phyloP scores from a whole-genome alignment of 352 stramenopile genomes.

The Globisporangium emineosum region DNA sequence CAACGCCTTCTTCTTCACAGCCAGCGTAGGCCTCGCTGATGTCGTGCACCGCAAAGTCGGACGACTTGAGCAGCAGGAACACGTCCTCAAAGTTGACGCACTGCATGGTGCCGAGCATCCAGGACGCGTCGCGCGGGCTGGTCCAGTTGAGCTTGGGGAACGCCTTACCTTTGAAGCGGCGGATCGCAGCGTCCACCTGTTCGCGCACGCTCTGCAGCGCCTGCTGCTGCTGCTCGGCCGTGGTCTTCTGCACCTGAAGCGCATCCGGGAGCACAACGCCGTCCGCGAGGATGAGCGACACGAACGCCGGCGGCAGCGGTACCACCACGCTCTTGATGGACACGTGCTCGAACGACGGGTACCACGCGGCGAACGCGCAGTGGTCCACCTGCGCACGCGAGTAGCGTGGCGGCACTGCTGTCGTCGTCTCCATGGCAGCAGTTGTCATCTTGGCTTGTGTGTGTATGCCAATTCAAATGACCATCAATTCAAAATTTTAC shows the following conservation, averaged over 20 bases:
- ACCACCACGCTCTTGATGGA: conserved; percentile 67
- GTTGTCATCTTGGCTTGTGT: background rate
- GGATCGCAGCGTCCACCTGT: conserved; percentile 67
- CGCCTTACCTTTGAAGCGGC: conserved; percentile 53
- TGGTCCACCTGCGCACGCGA: conserved; percentile 71
- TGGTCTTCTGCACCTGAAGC: conserved; percentile 6
- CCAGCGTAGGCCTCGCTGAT: conserved; percentile 82
- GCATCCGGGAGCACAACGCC: conserved; percentile 51
- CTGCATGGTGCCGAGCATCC: conserved; percentile 86
- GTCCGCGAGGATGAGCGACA: conserved; percentile 65
- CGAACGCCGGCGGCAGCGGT: conserved; percentile 44
- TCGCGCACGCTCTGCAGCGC: conserved; percentile 40
- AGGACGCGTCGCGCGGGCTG: conserved; percentile 89
- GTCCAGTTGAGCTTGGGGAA: conserved; percentile 96
- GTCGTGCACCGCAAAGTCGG: conserved; percentile 90
- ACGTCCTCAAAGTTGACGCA: conserved; percentile 82
- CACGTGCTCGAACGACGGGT: conserved; percentile 48
- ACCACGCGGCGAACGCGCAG: conserved; percentile 78
- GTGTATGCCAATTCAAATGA: background rate
- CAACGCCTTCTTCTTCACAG: conserved; percentile 32
- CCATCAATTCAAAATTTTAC: no score
- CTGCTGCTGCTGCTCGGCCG: conserved; percentile 25
- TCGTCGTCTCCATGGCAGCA: background rate
- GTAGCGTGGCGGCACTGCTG: conserved; percentile 35
- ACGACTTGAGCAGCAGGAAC: conserved; percentile 77